Evolutionary conservation across 2,329 filamentous ascomycete genomes (phyloP).

Genomic region (Parastagonospora nodorum): DNA sequence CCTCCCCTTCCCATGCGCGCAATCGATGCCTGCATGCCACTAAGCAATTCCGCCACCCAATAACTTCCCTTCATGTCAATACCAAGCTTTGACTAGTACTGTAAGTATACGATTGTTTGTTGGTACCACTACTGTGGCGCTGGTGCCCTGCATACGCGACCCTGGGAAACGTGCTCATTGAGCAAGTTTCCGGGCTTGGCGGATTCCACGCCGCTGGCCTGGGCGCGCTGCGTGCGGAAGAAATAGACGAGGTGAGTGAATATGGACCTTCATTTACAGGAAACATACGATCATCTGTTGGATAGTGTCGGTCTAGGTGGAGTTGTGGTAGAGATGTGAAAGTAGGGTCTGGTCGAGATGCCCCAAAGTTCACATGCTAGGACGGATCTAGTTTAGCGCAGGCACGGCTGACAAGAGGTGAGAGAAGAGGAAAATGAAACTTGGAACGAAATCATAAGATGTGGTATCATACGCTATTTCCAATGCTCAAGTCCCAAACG

Average conservation of each 20-base stretch:
- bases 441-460: constrained; percentile 12
- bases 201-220: not conserved
- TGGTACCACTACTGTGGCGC: constrained; percentile 27
- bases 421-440: not conserved
- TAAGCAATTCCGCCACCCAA: no score
- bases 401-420: not conserved
- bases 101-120: not conserved
- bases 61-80: not conserved
- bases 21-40: no score
- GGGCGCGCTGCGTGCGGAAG: not conserved
- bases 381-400: no score
- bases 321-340: not conserved
- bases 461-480: not conserved
- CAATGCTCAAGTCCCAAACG: constrained; percentile 3
- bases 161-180: constrained; percentile 32
- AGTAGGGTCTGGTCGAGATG: not conserved
- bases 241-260: not conserved
- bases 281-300: no score
- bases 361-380: not conserved
- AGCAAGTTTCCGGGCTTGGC: constrained; percentile 32
- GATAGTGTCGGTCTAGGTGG: not conserved
- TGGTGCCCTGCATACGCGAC: constrained; percentile 22
- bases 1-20: no score
- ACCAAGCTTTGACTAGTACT: not conserved
- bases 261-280: not conserved